These are phyloP conservation scores for Diutina siamensis DNA, from an alignment of 1,139 yeast species.

Conservation along the genomic window DNA sequence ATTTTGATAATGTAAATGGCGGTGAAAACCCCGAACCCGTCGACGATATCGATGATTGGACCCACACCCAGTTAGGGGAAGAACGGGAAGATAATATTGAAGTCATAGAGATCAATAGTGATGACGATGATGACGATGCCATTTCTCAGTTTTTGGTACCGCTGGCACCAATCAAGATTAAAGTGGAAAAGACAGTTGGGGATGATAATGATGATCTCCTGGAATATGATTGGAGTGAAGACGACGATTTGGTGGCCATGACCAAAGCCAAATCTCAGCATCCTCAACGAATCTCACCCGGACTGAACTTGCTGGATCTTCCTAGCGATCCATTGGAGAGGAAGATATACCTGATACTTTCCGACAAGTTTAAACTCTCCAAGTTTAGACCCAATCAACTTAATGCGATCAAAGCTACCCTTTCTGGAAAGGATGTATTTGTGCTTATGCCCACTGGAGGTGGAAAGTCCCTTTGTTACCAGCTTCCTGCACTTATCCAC, in stretches of 20 bases:
- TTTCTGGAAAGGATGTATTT: constrained; percentile 77
- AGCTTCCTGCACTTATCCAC: constrained; percentile 77
- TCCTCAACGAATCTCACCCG: background rate
- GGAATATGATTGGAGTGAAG: constrained; percentile 16
- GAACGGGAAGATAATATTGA: constrained; percentile 13
- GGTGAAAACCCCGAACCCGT: constrained; percentile 2
- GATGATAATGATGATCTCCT: constrained; percentile 17
- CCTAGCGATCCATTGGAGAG: constrained; percentile 7
- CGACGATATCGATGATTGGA: constrained; percentile 4
- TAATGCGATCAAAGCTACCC: constrained; percentile 76
- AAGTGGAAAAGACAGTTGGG: constrained; percentile 17
- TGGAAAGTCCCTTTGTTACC: constrained; percentile 94
- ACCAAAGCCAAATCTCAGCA: background rate
- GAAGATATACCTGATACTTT: constrained; percentile 36
- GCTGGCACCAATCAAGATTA: background rate
- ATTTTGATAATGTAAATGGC: background rate
- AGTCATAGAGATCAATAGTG: constrained; percentile 10
- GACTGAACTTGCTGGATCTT: no score
- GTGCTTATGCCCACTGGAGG: constrained; percentile 99
- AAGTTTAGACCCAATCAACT: constrained; percentile 75
- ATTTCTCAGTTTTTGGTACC: background rate
- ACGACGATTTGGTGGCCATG: background rate
- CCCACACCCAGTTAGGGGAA: constrained; percentile 14
- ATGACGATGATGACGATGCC: constrained; percentile 16
- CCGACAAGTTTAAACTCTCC: constrained; percentile 47